phyloP scores from a whole-genome alignment of 2,329 filamentous ascomycete genomes.

The Colletotrichum caudatum region DNA sequence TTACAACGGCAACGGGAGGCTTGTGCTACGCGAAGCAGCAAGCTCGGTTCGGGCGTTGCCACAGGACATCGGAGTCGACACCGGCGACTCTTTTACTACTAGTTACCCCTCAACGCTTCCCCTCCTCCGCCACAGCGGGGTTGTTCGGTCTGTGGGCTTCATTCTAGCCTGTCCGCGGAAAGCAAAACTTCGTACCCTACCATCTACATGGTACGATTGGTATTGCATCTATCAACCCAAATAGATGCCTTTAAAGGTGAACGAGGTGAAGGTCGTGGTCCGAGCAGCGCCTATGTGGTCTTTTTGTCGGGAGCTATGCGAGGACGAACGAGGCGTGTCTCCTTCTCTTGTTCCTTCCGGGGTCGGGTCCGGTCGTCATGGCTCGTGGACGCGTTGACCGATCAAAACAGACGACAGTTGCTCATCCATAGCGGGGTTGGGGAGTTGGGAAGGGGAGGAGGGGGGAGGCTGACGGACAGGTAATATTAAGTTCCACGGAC shows the following conservation, averaged over 20 bases:
- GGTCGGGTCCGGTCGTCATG: background rate
- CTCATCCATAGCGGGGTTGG: too few species aligned
- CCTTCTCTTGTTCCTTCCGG: background rate
- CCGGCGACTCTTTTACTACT: background rate
- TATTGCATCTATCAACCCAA: too few species aligned
- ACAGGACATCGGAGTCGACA: background rate
- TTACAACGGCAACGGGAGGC: background rate
- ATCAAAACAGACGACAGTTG: background rate
- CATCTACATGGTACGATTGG: too few species aligned
- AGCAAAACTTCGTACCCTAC: background rate
- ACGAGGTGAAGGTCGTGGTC: background rate
- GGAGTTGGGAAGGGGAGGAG: too few species aligned
- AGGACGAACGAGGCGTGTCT: background rate
- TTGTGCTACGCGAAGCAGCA: background rate
- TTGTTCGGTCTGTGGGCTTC: slow-evolving; percentile 2
- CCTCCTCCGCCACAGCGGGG: background rate
- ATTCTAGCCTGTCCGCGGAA: slow-evolving; percentile 12
- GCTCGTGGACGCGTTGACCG: background rate
- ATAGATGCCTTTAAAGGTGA: background rate
- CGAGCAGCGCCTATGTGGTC: slow-evolving; percentile 24
- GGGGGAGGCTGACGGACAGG: background rate
- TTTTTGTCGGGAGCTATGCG: slow-evolving; percentile 22
- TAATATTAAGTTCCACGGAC: background rate
- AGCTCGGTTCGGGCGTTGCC: background rate
- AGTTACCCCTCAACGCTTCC: background rate